Evolutionary conservation across 805 yeast genomes (phyloP), one percentile per base, ranked within the genome.

Genomic region (Kurtzmaniella fragi): DNA sequence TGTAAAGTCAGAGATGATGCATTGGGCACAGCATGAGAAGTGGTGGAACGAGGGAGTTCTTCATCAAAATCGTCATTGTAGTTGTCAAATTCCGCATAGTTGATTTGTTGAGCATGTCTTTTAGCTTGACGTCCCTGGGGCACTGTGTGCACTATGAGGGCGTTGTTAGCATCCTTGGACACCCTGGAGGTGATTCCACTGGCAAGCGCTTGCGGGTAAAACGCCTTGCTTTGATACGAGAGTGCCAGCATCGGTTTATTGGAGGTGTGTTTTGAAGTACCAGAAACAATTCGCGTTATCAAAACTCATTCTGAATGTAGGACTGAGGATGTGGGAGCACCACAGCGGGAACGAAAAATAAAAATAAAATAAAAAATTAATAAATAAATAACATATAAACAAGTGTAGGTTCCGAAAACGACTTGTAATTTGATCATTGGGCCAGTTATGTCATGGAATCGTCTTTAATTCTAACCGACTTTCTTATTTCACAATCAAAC

Each of bases 61-160:
- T 49, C 52, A 23, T 63, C 69, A 34, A 48, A 49, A 40, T 61
- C 78, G 40, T 75, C 73, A 46, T 80, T 80, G 36, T 76, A 78
- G 45, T 64, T 63, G 38, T 86, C 95, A 42, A 78, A 72, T 56
- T 88, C 96, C 0, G 96, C 93, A 54, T 89, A 89, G 56, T 84
- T 86, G 37, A 86, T 78, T 35, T 80, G 82, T 29, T 75, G 74
- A 9, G 86, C 80, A 31, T 71, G 64, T 49, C 96, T 70, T 57
- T 87, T 88, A 27, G 88, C 81, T 25, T 82, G 74, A 47, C 97
- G 74, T 3, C 89, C 78, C 2, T 87, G 85, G 17, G 84, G 81
- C 1, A 88, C 83, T 2, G 87, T 75, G 28, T 56, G 64, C 26
- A 83, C 72, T 48, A 82, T 77, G 26, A 90, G 62, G 2, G 95